phyloP scores from a whole-genome alignment of 2,329 filamentous ascomycete genomes.

The Stromatinia cepivora region DNA sequence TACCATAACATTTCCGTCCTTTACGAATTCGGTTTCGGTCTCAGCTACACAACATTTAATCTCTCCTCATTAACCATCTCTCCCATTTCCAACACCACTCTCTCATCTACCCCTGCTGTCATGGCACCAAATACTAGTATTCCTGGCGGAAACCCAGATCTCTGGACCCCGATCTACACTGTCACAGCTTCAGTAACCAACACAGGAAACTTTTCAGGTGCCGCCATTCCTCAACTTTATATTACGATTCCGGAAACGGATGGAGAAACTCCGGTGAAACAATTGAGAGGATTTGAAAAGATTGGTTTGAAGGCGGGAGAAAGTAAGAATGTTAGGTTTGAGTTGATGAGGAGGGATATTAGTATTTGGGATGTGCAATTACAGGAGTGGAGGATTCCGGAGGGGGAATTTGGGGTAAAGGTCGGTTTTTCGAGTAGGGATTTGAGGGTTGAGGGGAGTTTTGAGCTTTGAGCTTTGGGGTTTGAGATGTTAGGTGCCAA shows the following conservation, averaged over 20 bases:
- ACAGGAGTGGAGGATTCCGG: conserved; percentile 72
- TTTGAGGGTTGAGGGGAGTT: conserved; percentile 26
- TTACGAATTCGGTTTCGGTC: conserved; percentile 49
- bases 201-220: conserved; percentile 45
- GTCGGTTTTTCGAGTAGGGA: conserved; percentile 34
- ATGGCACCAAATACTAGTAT: conserved; percentile 43
- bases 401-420: conserved; percentile 28
- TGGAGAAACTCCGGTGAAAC: conserved; percentile 46
- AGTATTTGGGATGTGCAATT: conserved; percentile 76
- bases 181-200: conserved; percentile 53
- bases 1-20: conserved; percentile 41
- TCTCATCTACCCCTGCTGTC: conserved; percentile 36
- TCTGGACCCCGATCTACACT: conserved; percentile 54
- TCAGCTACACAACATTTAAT: conserved; percentile 75
- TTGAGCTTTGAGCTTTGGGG: not conserved
- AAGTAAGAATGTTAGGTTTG: conserved; percentile 62
- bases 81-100: conserved; percentile 40
- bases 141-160: conserved; percentile 55
- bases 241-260: conserved; percentile 36
- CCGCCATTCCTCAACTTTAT: conserved; percentile 40
- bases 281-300: conserved; percentile 77
- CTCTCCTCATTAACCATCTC: conserved; percentile 42
- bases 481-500: no score
- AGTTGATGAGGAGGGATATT: conserved; percentile 75
- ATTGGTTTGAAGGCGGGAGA: conserved; percentile 69